phyloP scores from a whole-genome alignment of 2,329 filamentous ascomycete species.

The Verticillium isaacii region DNA sequence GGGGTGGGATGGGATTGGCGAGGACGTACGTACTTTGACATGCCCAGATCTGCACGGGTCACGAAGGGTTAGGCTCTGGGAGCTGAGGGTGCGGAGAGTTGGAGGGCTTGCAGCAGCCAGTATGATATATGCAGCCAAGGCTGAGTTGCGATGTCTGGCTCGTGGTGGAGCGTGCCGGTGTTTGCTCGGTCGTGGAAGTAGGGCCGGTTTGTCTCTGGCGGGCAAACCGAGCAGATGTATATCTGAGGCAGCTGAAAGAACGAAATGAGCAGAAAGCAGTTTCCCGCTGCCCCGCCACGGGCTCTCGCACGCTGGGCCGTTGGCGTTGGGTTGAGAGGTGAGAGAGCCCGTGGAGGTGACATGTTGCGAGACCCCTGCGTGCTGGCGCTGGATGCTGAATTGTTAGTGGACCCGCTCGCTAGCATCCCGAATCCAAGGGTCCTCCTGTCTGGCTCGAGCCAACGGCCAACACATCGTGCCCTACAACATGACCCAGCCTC shows the following conservation, averaged over 20 bases:
- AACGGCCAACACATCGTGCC: no score
- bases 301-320: no score
- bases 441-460: not conserved
- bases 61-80: not conserved
- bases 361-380: not conserved
- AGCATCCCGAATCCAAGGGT: not conserved
- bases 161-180: not conserved
- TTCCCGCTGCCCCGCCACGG: no score
- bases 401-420: not conserved
- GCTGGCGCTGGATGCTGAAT: not conserved
- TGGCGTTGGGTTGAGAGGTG: no score
- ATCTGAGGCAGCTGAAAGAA: not conserved
- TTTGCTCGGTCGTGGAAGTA: not conserved
- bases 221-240: not conserved
- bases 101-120: not conserved
- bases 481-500: no score
- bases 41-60: not conserved
- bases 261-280: no score
- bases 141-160: not conserved
- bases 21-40: not conserved
- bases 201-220: not conserved
- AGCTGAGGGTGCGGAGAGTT: not conserved
- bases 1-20: not conserved
- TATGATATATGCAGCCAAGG: not conserved
- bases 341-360: not conserved